phyloP scores from a whole-genome alignment of 1,284 basidiomycete genomes.

The Trichosporon asahii region DNA sequence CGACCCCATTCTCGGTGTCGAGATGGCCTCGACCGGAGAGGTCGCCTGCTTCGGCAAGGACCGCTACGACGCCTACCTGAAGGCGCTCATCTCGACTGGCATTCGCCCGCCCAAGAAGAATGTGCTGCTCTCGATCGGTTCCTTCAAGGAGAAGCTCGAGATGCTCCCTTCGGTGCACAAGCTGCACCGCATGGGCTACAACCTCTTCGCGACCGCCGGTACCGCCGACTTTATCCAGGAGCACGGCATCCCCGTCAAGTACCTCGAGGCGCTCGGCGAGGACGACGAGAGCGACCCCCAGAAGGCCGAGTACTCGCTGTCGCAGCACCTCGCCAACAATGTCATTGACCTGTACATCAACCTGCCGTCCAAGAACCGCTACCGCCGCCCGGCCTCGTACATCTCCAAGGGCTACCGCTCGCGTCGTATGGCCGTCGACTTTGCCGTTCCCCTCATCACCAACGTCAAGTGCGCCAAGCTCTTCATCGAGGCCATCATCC shows the following conservation, averaged over 20 bases:
- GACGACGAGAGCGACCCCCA: conserved; percentile 67
- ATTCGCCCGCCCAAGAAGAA: conserved; percentile 78
- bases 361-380: conserved; percentile 95
- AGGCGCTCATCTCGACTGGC: conserved; percentile 93
- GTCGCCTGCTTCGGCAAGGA: conserved; percentile 97
- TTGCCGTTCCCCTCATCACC: conserved; percentile 93
- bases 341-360: conserved; percentile 99
- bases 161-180: conserved; percentile 95
- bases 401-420: conserved; percentile 95
- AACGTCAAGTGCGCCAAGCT: conserved; percentile 99
- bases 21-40: conserved; percentile 99
- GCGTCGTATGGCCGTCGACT: conserved; percentile 99
- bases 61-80: conserved; percentile 98
- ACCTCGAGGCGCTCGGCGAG: conserved; percentile 80
- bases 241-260: conserved; percentile 62
- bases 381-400: conserved; percentile 93
- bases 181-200: conserved; percentile 88
- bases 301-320: conserved; percentile 93
- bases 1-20: conserved; percentile 96
- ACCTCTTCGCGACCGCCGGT: conserved; percentile 94
- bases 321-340: conserved; percentile 91
- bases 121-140: conserved; percentile 59
- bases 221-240: conserved; percentile 92
- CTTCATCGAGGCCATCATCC: conserved; percentile 89
- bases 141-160: conserved; percentile 97